Conservation (phyloP, 2,329 filamentous ascomycete species). For the Alternaria panax region DNA sequence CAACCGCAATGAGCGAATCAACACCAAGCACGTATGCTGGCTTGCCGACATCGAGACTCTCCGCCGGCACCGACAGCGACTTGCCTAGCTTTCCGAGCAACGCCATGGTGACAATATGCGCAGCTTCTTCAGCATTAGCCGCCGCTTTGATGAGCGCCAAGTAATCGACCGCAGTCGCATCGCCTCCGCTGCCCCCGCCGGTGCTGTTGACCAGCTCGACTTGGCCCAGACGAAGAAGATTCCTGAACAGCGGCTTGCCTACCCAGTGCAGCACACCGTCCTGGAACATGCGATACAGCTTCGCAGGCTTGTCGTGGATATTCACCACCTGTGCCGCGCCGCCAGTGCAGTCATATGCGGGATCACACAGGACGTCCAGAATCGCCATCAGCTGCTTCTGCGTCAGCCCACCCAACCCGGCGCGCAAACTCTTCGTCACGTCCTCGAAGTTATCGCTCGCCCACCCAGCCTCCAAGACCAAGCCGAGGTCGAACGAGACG, state of each 20-base stretch:
- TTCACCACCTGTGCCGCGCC: slow-evolving; percentile 10
- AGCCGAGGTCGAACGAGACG: slow-evolving; percentile 12
- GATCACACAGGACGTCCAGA: slow-evolving; percentile 13
- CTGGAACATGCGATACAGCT: slow-evolving; percentile 16
- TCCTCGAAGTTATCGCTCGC: slow-evolving; percentile 14
- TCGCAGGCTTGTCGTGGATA: slow-evolving; percentile 11
- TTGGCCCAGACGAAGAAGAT: slow-evolving; percentile 13
- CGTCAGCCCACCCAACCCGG: slow-evolving; percentile 10
- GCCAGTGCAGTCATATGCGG: slow-evolving; percentile 5
- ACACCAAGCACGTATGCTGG: slow-evolving; percentile 23
- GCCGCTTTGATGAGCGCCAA: slow-evolving; percentile 14
- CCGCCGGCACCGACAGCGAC: slow-evolving; percentile 12
- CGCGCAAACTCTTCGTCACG: slow-evolving; percentile 14
- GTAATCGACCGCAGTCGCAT: slow-evolving; percentile 8
- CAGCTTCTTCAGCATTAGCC: slow-evolving; percentile 12
- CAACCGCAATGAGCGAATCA: slow-evolving; percentile 36
- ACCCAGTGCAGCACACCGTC: slow-evolving; percentile 13
- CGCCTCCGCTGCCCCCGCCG: slow-evolving; percentile 3
- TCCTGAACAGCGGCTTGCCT: slow-evolving; percentile 14
- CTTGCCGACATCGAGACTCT: slow-evolving; percentile 14
- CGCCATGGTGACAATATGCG: slow-evolving; percentile 5
- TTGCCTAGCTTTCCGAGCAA: slow-evolving; percentile 13
- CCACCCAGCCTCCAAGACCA: slow-evolving; percentile 12
- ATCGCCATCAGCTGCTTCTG: slow-evolving; percentile 17
- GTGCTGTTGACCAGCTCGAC: slow-evolving; percentile 12